These are phyloP conservation scores for Leonotis leonurus DNA, from an alignment of 257 asterid genomes.

Conservation along the genomic window DNA sequence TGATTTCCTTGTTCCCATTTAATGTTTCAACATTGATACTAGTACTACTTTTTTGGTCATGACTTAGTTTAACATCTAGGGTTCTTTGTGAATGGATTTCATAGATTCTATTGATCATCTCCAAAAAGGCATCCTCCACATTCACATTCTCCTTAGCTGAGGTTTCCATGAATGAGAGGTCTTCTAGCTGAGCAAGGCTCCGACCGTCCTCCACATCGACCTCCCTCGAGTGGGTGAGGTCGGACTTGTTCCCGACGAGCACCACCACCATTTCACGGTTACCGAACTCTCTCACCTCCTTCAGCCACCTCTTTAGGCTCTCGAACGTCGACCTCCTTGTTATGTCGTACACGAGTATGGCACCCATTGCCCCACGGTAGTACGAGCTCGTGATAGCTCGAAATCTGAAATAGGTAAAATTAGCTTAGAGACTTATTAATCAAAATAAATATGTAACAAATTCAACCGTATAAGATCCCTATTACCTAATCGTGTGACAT, in stretches of 20 bases:
- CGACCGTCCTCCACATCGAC: constrained; percentile 66
- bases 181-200: constrained; percentile 60
- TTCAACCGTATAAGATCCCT: too few species aligned
- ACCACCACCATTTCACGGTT: constrained; percentile 69
- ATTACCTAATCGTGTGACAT: too few species aligned
- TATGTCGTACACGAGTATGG: constrained; percentile 68
- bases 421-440: neutral
- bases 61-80: constrained; percentile 38
- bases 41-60: constrained; percentile 8
- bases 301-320: constrained; percentile 59
- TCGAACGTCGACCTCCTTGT: constrained; percentile 63
- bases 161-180: constrained; percentile 63
- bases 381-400: constrained; percentile 90
- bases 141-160: constrained; percentile 78
- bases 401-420: constrained; percentile 32
- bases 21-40: constrained; percentile 15
- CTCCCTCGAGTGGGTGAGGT: constrained; percentile 44
- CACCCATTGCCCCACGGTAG: constrained; percentile 81
- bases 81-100: constrained; percentile 46
- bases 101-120: constrained; percentile 61
- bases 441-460: too few species aligned
- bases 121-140: constrained; percentile 76
- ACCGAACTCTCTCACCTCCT: constrained; percentile 58
- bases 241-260: constrained; percentile 76
- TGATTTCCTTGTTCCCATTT: constrained; percentile 45